phyloP scores from a whole-genome alignment of 768 basidiomycete species.

The Dendrothele bispora region DNA sequence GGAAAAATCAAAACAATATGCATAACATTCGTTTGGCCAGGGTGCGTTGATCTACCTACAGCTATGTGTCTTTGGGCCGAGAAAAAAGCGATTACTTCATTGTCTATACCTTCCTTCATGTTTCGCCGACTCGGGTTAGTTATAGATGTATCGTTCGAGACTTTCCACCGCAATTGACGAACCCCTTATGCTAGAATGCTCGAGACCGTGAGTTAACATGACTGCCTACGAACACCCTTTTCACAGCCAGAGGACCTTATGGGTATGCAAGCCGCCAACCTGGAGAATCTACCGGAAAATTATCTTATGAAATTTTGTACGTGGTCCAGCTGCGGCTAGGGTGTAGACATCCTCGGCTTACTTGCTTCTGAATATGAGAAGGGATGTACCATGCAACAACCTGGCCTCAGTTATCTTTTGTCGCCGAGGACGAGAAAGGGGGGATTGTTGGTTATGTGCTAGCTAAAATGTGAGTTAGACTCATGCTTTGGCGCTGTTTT shows the following conservation, averaged over 20 bases:
- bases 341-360: background rate
- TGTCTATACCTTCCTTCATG: conserved; percentile 10
- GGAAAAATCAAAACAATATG: too few species aligned
- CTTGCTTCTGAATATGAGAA: conserved; percentile 24
- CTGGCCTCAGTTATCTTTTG: conserved; percentile 92
- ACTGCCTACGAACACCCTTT: background rate
- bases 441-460: conserved; percentile 93
- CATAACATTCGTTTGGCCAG: conserved; percentile 53
- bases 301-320: conserved; percentile 80
- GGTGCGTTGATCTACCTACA: conserved; percentile 27
- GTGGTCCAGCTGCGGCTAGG: conserved; percentile 17
- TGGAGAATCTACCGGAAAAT: conserved; percentile 92
- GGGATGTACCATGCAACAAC: conserved; percentile 89
- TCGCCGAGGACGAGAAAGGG: conserved; percentile 88
- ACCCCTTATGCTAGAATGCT: too few species aligned
- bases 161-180: too few species aligned
- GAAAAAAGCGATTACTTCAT: conserved; percentile 5
- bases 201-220: background rate
- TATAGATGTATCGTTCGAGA: too few species aligned
- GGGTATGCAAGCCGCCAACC: conserved; percentile 93
- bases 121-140: background rate
- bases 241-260: conserved; percentile 80
- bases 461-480: conserved; percentile 79
- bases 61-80: conserved; percentile 10
- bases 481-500: background rate